phyloP scores from a whole-genome alignment of 805 yeast species.

The Blastobotrys parvus region DNA sequence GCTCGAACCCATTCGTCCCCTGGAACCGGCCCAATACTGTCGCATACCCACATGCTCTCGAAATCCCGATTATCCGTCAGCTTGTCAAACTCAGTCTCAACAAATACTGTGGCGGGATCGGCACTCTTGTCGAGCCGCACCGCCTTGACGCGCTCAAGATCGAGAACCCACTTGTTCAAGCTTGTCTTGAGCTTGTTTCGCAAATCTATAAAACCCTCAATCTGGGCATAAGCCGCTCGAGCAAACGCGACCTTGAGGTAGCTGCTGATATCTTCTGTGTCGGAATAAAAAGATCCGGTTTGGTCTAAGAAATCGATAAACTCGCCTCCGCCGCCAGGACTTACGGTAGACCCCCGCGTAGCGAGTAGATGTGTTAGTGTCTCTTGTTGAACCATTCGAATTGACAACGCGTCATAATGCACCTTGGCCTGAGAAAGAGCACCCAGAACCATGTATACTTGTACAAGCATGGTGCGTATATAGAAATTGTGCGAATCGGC shows the following conservation, averaged over 20 bases:
- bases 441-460: constrained; percentile 53
- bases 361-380: constrained; percentile 45
- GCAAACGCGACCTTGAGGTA: constrained; percentile 48
- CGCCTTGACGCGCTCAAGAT: constrained; percentile 23
- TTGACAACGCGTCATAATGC: constrained; percentile 48
- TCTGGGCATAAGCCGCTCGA: constrained; percentile 53
- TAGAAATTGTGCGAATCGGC: constrained; percentile 68
- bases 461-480: constrained; percentile 61
- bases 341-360: constrained; percentile 39
- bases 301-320: too few species aligned
- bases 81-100: neutral
- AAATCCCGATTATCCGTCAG: constrained; percentile 53
- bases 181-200: constrained; percentile 46
- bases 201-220: constrained; percentile 59
- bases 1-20: constrained; percentile 30
- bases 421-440: constrained; percentile 40
- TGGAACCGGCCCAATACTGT: constrained; percentile 22
- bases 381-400: constrained; percentile 73
- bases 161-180: constrained; percentile 26
- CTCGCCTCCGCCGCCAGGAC: too few species aligned
- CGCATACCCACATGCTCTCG: constrained; percentile 37
- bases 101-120: constrained; percentile 3
- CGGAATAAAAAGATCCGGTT: constrained; percentile 41
- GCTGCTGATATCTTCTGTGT: constrained; percentile 42
- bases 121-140: constrained; percentile 11